Base-by-base conservation (phyloP, 805 yeast species). In the Candida chauliodis region DNA sequence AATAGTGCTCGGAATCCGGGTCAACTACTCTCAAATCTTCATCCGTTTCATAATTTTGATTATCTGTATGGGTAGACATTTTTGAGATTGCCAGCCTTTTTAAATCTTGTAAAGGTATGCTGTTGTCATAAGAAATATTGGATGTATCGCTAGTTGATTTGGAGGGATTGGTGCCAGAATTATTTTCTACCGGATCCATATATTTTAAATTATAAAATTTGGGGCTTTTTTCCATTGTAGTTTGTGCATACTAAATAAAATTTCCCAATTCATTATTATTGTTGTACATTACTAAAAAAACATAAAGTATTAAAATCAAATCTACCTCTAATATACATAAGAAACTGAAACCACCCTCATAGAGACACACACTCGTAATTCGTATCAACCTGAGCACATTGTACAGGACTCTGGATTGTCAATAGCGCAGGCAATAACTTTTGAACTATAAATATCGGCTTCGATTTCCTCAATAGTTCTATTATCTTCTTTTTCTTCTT, bases 341-440 rank as follows among this genome's bases (percentile, higher is more conserved):
- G 21, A 30, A 30, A 39, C 29, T 22, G 26, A 34, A 38, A 24
- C 5, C 32, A 27, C 9, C 37, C 11, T 21, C 33, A 8, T 20
- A 30, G 38, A 14, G 24, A 32, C 24, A 25, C 17, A 6, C 30
- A 8, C 19, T 5, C 28, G n/a, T n/a, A n/a, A n/a, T n/a, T n/a
- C n/a, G n/a, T n/a, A n/a, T 64, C 69, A 93, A 71, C 98, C 98
- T 43, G 98, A 91, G 73, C 99, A 93, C 98, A 93, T 93, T 58
- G 91, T 91, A 69, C 99, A 91, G 36, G 98, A 79, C 69, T 87
- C 98, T 43, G 97, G 97, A 71, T 93, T 91, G 62, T 85, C 81
- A 61, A 93, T 89, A 40, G 97, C 95, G 73, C 99, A 91, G 24
- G 96, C 96, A 66, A 91, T 80, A 23, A 85, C 98, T 66, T 90